Evolutionary conservation across 768 basidiomycete species (phyloP), one percentile per base, ranked within the genome.

Genomic region (Auricularia cornea): DNA sequence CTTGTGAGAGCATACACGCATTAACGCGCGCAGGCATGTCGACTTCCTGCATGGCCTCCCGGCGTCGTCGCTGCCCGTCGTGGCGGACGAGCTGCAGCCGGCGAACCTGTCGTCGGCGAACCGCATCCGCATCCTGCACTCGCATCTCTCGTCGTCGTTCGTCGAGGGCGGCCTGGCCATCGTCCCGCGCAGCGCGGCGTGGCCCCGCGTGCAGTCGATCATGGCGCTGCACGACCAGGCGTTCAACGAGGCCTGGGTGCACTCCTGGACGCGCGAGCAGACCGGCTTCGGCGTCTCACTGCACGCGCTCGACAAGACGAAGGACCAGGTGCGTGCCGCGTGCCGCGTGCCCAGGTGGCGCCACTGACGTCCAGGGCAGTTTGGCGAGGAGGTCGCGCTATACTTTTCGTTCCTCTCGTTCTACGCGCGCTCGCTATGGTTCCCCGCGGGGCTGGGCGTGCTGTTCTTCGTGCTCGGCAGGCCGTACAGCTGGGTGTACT

Each of bases 401-500:
- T 95, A 99, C 76, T 98, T 95, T 74, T 83, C 84, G 59, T 97
- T 96, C 78, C 81, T 98, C 20, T 83, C 85, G 5, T 84, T 86
- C 52, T 98, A 98, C 76, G 89, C 94, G 0, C 82, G 83, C 52
- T 85, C 87, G 35, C 85, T 98, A 52, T 68, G 87, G 28, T 83
- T 93, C 67, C 90, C 94, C 2, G 85, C 94, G 2, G 71, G 75
- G 18, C 76, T 92, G 44, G 94, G 94, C 1, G 68, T 85, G 57
- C 59, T 83, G 23, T 88, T 86, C 71, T 92, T 86, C 76, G 81
- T 85, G 74, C 80, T 89, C 69, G 82, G 84, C 30, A 79, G 81
- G 1, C 83, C 88, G 0, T 98, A 94, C 74, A 88, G 88, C 10
- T 82, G 89, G 12, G 56, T 83, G 3, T 98, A 94, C 72, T 92